Evolutionary conservation across 495 filamentous ascomycete genomes (phyloP).

Genomic region (Aspergillus sclerotioniger): DNA sequence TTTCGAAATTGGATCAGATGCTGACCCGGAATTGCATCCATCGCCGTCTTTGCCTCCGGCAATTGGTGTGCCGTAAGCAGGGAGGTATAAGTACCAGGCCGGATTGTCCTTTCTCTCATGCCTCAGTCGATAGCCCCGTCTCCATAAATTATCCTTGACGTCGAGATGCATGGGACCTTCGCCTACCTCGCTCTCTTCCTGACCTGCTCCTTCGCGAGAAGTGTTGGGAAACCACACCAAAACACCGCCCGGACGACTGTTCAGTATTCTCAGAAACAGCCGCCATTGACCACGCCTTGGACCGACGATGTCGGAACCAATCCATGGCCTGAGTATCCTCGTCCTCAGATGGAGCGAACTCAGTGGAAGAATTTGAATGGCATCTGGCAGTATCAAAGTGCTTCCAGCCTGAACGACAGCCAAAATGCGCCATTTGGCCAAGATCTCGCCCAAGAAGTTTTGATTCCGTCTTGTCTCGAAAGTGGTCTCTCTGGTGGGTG

Average conservation of each 20-base stretch:
- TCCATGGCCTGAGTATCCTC: slow-evolving; percentile 68
- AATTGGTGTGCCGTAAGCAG: not conserved
- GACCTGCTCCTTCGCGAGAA: not conserved
- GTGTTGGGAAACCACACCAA: slow-evolving; percentile 1
- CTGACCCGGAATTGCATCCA: not conserved
- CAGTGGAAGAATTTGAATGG: slow-evolving; percentile 65
- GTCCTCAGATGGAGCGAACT: slow-evolving; percentile 56
- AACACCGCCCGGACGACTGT: not conserved
- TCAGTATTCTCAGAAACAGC: slow-evolving; percentile 29
- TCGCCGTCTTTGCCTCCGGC: not conserved
- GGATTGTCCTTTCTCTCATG: not conserved
- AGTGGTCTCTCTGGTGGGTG: slow-evolving; percentile 48
- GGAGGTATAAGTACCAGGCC: not conserved
- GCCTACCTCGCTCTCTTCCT: not conserved
- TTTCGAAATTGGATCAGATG: not conserved
- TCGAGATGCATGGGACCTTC: not conserved
- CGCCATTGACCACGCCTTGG: slow-evolving; percentile 60
- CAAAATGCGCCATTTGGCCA: slow-evolving; percentile 40
- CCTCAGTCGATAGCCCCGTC: not conserved
- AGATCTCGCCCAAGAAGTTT: slow-evolving; percentile 45
- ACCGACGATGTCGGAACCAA: slow-evolving; percentile 58
- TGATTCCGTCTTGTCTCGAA: slow-evolving; percentile 66
- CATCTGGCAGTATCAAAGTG: slow-evolving; percentile 61
- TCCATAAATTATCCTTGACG: not conserved
- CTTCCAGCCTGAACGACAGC: slow-evolving; percentile 36